Base-by-base conservation (phyloP, 2,329 filamentous ascomycete genomes). In the Metarhizium sp. region DNA sequence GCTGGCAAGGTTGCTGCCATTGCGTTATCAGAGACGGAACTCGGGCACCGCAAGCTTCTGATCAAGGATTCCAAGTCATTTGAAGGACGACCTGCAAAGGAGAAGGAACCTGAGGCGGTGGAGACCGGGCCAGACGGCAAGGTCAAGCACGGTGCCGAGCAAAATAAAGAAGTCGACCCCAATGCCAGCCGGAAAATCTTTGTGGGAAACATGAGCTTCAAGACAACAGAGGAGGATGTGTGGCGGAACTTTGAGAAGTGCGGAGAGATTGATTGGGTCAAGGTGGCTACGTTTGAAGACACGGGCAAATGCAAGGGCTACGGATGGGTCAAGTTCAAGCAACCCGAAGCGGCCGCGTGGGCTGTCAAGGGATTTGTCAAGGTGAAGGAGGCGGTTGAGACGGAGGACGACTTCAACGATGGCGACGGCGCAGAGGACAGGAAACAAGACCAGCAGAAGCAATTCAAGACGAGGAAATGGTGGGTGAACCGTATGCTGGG, bases 251-350 rank as follows among this genome's bases (percentile, higher is more conserved):
- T 96, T 69, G 79, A 80, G 51, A 89, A 86, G 68, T 97, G 92
- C 67, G 94, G 94, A 52, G 78, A 86, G 59, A 83, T 97, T 59
- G 82, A 86, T 53, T 88, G 88, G 74, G 81, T 90, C 60, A 92
- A 95, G 73, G 77, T 97, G 61, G 94, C 94, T 2, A 96, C 92
- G 0, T 99, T 99, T 67, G 90, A 97, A 71, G 95, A 99, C 70
- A 87, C 87, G 20, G 94, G 94, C 47, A 99, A 97, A 75, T 99
- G 94, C 77, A 97, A 97, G 75, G 95, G 94, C 18, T 99, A 87
- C 73, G 94, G 87, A 6, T 99, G 94, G 92, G 84, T 99, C 58
- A 89, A 89, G 59, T 99, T 97, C 71, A 85, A 86, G 67, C 85
- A 91, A 52, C 67, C 92, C 11, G 84, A 88, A 55, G 81, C 87